phyloP scores from a whole-genome alignment of 192 early-diverging fungal species.

The Linnemannia zychae region DNA sequence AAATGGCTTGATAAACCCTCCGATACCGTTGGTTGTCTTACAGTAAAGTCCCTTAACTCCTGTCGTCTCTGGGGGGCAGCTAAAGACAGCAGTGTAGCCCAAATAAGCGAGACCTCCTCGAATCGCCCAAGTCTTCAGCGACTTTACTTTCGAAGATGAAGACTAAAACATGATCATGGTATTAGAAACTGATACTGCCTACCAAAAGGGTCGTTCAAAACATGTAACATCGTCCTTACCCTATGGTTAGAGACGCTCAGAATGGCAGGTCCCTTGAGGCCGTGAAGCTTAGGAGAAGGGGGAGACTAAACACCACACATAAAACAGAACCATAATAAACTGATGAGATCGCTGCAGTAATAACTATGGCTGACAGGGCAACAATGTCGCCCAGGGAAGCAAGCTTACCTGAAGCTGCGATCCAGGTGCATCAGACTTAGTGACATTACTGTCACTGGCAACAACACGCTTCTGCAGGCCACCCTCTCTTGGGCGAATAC shows the following conservation, averaged over 20 bases:
- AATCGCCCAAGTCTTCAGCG: conserved; percentile 44
- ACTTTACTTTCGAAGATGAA: conserved; percentile 16
- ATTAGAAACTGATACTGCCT: background rate
- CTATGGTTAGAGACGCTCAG: conserved; percentile 30
- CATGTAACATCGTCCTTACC: background rate
- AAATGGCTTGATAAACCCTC: conserved; percentile 38
- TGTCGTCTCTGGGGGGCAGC: conserved; percentile 21
- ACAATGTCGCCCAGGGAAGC: background rate
- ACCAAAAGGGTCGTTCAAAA: background rate
- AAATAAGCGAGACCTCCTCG: conserved; percentile 43
- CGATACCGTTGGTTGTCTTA: conserved; percentile 45
- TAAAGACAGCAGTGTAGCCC: conserved; percentile 45
- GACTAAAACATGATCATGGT: background rate
- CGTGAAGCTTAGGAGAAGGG: conserved; percentile 47
- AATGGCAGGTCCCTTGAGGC: conserved; percentile 49
- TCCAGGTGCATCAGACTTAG: background rate
- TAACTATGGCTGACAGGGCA: background rate
- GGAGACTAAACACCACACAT: conserved; percentile 22
- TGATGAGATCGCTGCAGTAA: background rate
- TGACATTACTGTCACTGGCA: conserved; percentile 23
- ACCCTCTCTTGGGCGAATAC: conserved; percentile 38
- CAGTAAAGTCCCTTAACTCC: conserved; percentile 45
- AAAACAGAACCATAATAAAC: background rate
- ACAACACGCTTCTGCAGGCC: conserved; percentile 38
- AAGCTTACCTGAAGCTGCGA: conserved; percentile 1